Conservation (phyloP, 2,329 filamentous ascomycete genomes). For the Paecilomyces niveus region DNA sequence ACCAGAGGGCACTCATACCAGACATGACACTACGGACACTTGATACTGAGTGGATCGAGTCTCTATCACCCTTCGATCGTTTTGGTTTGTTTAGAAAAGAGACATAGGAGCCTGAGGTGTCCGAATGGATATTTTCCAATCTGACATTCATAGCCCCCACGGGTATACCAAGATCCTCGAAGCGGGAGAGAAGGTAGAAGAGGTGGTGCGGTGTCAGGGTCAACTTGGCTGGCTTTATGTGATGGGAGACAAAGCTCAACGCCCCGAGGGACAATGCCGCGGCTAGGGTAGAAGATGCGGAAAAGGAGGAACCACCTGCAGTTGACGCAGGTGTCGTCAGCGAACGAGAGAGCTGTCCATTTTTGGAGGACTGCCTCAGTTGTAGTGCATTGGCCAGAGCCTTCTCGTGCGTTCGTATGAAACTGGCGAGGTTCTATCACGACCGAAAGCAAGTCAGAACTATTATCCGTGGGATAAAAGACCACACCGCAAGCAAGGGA, state of each 20-base stretch:
- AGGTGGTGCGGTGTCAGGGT: constrained; percentile 93
- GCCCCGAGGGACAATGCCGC: constrained; percentile 81
- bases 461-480: constrained; percentile 1
- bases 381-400: constrained; percentile 93
- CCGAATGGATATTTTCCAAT: constrained; percentile 87
- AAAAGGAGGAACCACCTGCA: constrained; percentile 57
- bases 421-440: constrained; percentile 79
- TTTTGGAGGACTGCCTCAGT: constrained; percentile 65
- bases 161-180: constrained; percentile 83
- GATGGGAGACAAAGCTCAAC: constrained; percentile 76
- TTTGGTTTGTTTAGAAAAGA: constrained; percentile 86
- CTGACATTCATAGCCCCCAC: constrained; percentile 96
- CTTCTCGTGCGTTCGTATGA: constrained; percentile 95
- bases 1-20: constrained; percentile 89
- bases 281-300: constrained; percentile 65
- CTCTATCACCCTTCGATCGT: constrained; percentile 74
- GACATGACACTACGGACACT: constrained; percentile 97
- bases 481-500: background rate
- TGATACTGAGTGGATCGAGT: constrained; percentile 90
- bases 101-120: constrained; percentile 80
- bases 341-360: constrained; percentile 52
- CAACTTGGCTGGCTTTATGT: constrained; percentile 80
- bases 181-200: constrained; percentile 90
- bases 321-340: constrained; percentile 47
- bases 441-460: constrained; percentile 2